phyloP scores from a whole-genome alignment of 768 basidiomycete species.

The Pleurotus pulmonarius region DNA sequence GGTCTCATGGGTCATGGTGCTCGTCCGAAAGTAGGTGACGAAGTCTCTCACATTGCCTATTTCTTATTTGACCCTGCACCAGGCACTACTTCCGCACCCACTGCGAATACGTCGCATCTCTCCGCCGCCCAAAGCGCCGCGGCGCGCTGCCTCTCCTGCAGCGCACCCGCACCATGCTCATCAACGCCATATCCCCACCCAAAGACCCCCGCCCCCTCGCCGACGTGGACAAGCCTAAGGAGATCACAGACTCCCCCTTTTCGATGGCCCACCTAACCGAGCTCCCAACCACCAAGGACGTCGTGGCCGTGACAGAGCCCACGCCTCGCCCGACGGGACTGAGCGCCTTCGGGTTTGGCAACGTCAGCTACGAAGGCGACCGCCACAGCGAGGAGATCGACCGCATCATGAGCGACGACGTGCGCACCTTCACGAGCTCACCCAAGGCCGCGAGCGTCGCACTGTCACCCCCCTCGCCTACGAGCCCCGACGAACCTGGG shows the following conservation, averaged over 20 bases:
- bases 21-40: constrained; percentile 48
- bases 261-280: too few relatives aligned
- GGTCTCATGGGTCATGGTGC: constrained; percentile 64
- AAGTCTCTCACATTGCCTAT: background rate
- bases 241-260: background rate
- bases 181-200: constrained; percentile 31
- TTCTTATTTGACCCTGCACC: background rate
- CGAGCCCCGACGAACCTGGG: background rate
- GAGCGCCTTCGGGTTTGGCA: too few relatives aligned
- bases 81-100: constrained; percentile 42
- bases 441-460: constrained; percentile 22
- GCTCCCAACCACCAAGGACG: background rate
- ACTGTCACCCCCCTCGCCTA: constrained; percentile 16
- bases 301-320: background rate
- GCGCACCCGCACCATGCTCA: constrained; percentile 24
- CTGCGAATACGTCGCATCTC: constrained; percentile 32
- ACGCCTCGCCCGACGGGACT: background rate
- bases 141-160: constrained; percentile 11
- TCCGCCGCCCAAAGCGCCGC: constrained; percentile 13
- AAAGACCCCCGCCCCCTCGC: constrained; percentile 10
- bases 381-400: too few relatives aligned
- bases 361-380: too few relatives aligned
- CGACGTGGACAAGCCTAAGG: constrained; percentile 12
- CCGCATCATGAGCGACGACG: constrained; percentile 10
- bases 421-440: constrained; percentile 28